Evolutionary conservation across 805 yeast species (phyloP), one percentile per base, ranked within the genome.

Genomic region (Yarrowia sp.): DNA sequence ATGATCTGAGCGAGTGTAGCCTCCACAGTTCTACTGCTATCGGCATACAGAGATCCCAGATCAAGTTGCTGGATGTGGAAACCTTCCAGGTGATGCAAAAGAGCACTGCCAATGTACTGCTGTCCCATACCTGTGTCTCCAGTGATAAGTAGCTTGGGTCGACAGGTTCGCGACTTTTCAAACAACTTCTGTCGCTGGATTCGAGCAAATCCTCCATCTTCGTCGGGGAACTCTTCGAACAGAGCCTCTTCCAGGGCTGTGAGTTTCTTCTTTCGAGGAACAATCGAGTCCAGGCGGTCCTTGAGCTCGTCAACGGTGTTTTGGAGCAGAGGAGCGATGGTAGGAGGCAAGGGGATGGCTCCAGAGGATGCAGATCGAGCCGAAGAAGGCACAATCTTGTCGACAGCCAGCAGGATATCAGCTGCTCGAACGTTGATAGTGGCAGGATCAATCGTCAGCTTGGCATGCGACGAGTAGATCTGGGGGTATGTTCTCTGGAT

Each of bases 401-500:
- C 92, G 61, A 94, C 75, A 0, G 98, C 96, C 68, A 86, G 80
- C 83, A 91, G 87, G 74, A 95, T 94, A 77, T 95, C 99, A 70
- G 86, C 84, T 0, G 96, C 89, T 13, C 84, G 84, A 1, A 94
- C 97, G 63, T 81, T 83, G 40, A 95, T 89, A 43, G 86, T 79
- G 3, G 83, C 76, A 4, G 96, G 91, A 74, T 92, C 86, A 39
- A 95, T 88, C 53, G 81, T 76, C 50, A 94, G 81, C 74, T 92
- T 94, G 58, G 89, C 90, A 66, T 84, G 82, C 10, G 93, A 84
- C 70, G 83, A 79, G 77, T 95, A 95, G 53, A 95, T 94, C 77
- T 95, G 98, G 0, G 99, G 99, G 72, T 89, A 94, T 55, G 88
- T 85, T 71, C 98, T 81, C 78, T 94, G 98, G 47, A 95, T 94